These are phyloP conservation scores for Cladophialophora exuberans DNA, from an alignment of 2,329 filamentous ascomycete genomes.

Conservation along the genomic window DNA sequence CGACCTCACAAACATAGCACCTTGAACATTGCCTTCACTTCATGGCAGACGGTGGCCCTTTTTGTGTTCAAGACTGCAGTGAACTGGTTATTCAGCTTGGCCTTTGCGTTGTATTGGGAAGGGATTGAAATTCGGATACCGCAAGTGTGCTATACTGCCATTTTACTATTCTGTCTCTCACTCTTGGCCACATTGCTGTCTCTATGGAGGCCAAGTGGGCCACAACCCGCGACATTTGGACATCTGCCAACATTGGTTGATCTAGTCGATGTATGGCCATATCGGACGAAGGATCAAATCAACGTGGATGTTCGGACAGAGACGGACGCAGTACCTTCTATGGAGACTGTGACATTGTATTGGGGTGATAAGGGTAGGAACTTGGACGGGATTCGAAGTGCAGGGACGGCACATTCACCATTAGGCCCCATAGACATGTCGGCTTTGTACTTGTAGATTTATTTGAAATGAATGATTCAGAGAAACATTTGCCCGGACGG, in stretches of 20 bases:
- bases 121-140: conserved; percentile 6
- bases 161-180: neutral
- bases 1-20: neutral
- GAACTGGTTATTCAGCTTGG: conserved; percentile 2
- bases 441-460: neutral
- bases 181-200: neutral
- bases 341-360: neutral
- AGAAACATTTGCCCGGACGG: no score
- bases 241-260: neutral
- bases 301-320: neutral
- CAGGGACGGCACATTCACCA: neutral
- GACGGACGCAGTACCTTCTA: no score
- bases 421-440: neutral
- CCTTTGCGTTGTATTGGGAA: conserved; percentile 1
- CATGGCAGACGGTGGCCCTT: conserved; percentile 1
- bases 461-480: no score
- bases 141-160: neutral
- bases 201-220: neutral
- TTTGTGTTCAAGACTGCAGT: conserved; percentile 5
- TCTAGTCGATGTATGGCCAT: neutral
- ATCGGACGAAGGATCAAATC: neutral
- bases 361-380: neutral
- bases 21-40: neutral
- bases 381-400: neutral
- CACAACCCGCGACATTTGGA: neutral